Conservation (phyloP, 306 rosid genomes). For the Corylus heterophylla region DNA sequence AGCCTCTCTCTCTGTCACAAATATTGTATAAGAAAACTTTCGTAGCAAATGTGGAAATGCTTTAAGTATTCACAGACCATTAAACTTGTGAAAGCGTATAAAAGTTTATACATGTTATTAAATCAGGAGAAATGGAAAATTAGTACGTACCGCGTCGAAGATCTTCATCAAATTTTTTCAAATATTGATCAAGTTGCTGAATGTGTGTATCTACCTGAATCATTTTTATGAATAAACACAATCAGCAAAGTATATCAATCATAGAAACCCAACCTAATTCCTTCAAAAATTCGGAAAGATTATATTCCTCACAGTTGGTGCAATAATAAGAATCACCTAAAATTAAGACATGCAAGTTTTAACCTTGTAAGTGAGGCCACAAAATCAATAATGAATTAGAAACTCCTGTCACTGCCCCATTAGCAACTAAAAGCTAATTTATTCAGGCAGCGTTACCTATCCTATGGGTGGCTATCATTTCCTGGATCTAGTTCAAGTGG, state of each 20-base stretch:
- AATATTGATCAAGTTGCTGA: conserved; percentile 94
- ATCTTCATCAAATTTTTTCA: conserved; percentile 82
- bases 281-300: neutral
- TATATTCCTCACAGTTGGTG: neutral
- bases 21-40: conserved; percentile 10
- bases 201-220: conserved; percentile 88
- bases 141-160: conserved; percentile 69
- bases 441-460: neutral
- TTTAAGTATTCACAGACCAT: neutral
- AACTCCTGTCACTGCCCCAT: neutral
- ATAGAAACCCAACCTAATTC: neutral
- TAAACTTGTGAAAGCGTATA: conserved; percentile 1
- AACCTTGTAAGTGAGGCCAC: neutral
- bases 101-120: neutral
- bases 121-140: conserved; percentile 18
- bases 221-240: conserved; percentile 32
- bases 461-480: neutral
- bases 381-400: neutral
- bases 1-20: conserved; percentile 62
- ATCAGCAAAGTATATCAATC: conserved; percentile 9
- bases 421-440: neutral
- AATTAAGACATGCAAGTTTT: neutral
- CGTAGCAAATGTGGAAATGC: conserved; percentile 10
- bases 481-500: neutral
- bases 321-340: neutral